These are phyloP conservation scores for Sechiopsis laciniata DNA, from an alignment of 306 rosid species.

Conservation along the genomic window DNA sequence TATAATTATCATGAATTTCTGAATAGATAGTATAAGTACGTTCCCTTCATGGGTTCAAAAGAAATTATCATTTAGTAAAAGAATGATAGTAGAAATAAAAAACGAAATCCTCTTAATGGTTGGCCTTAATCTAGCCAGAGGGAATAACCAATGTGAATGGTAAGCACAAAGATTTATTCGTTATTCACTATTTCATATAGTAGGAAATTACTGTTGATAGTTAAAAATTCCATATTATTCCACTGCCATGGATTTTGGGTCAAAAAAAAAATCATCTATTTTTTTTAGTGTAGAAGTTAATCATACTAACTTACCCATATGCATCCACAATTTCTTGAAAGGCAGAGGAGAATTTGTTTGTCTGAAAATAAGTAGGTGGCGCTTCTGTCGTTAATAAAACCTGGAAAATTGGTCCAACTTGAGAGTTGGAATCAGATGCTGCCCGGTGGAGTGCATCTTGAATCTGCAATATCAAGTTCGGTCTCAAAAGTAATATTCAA, in stretches of 20 bases:
- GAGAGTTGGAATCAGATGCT: slow-evolving; percentile 34
- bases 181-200: neutral
- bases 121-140: neutral
- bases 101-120: neutral
- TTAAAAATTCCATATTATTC: neutral
- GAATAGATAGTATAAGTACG: neutral
- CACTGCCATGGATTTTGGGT: neutral
- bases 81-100: neutral
- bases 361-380: slow-evolving; percentile 50
- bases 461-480: slow-evolving; percentile 28
- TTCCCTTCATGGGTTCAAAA: neutral
- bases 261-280: neutral
- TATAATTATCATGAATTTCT: neutral
- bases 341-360: slow-evolving; percentile 53
- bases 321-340: slow-evolving; percentile 64
- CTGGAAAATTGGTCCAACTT: slow-evolving; percentile 57
- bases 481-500: neutral
- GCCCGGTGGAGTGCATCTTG: too few relatives aligned
- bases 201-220: neutral
- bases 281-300: neutral
- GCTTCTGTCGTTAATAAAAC: slow-evolving; percentile 44
- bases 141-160: neutral
- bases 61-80: slow-evolving; percentile 12
- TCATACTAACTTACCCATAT: slow-evolving; percentile 40
- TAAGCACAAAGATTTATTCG: neutral